A percentile compares a stretch with the other conserved stretches of the same genome.
phyloP scores from a whole-genome alignment of 2,329 filamentous ascomycete genomes.

The Fusarium marasasianum region DNA sequence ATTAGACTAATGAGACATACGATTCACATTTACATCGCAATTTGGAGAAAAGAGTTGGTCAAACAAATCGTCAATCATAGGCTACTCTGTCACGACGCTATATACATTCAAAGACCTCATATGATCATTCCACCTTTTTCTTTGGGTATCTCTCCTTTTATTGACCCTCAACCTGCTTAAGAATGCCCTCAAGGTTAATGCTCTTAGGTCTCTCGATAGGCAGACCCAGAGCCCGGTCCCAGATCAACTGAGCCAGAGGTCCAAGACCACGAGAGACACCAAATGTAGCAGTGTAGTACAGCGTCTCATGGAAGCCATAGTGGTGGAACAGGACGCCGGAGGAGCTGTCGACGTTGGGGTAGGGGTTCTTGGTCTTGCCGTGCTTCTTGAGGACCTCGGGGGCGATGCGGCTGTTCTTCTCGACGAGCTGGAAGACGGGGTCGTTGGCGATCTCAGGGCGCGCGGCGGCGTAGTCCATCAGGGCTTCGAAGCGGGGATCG shows the following conservation, averaged over 20 bases:
- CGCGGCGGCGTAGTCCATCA: slow-evolving; percentile 93
- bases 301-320: slow-evolving; percentile 95
- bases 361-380: slow-evolving; percentile 98
- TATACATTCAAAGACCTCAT: slow-evolving; percentile 36
- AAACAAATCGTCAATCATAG: slow-evolving; percentile 29
- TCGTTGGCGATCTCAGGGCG: slow-evolving; percentile 86
- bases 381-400: slow-evolving; percentile 92
- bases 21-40: neutral
- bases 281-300: slow-evolving; percentile 88
- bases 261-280: slow-evolving; percentile 79
- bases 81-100: slow-evolving; percentile 27
- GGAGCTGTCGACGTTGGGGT: slow-evolving; percentile 94
- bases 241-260: slow-evolving; percentile 92
- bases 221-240: slow-evolving; percentile 92
- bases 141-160: slow-evolving; percentile 42
- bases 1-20: neutral
- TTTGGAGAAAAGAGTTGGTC: neutral
- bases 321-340: slow-evolving; percentile 97
- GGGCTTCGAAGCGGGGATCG: slow-evolving; percentile 93
- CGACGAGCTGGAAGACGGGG: slow-evolving; percentile 92
- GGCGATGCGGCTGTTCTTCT: slow-evolving; percentile 91
- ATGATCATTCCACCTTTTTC: slow-evolving; percentile 21
- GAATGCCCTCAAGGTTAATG: slow-evolving; percentile 88
- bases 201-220: slow-evolving; percentile 99
- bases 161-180: slow-evolving; percentile 69